phyloP scores from a whole-genome alignment of 2,329 filamentous ascomycete genomes.

The Aspergillus viridinutans region DNA sequence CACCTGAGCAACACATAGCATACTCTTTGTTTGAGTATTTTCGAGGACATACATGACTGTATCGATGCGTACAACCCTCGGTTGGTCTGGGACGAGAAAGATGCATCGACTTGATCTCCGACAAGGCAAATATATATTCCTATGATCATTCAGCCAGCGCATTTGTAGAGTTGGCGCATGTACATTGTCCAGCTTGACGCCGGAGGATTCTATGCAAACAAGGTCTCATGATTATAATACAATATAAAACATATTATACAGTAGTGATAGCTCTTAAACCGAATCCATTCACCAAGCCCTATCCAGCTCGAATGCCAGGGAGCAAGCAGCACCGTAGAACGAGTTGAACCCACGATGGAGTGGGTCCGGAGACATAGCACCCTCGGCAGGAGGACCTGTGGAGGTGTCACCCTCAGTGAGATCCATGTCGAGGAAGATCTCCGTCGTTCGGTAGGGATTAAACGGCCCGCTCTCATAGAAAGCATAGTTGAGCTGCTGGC shows the following conservation, averaged over 20 bases:
- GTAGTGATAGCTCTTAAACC: not conserved
- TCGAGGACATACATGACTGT: not conserved
- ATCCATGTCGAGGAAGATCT: conserved; percentile 30
- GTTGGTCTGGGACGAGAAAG: not conserved
- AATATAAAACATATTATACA: conserved; percentile 3
- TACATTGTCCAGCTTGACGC: conserved; percentile 1
- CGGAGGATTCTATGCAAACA: not conserved
- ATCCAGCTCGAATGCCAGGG: conserved; percentile 35
- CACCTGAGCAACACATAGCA: not conserved
- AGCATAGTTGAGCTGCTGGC: conserved; percentile 28
- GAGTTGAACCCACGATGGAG: conserved; percentile 27
- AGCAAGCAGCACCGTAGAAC: conserved; percentile 35
- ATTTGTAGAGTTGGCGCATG: not conserved
- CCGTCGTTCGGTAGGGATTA: conserved; percentile 23
- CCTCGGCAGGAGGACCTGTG: not conserved
- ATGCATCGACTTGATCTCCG: not conserved
- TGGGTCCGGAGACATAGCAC: conserved; percentile 4
- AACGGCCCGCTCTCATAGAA: conserved; percentile 32
- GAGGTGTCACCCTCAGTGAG: conserved; percentile 8
- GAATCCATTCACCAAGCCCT: conserved; percentile 10
- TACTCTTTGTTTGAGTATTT: not conserved
- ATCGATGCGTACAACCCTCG: not conserved
- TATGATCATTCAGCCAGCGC: not conserved
- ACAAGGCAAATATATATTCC: not conserved
- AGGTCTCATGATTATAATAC: conserved; percentile 2